Evolutionary conservation across 2,329 filamentous ascomycete genomes (phyloP).

Genomic region (Neobulgaria alba): DNA sequence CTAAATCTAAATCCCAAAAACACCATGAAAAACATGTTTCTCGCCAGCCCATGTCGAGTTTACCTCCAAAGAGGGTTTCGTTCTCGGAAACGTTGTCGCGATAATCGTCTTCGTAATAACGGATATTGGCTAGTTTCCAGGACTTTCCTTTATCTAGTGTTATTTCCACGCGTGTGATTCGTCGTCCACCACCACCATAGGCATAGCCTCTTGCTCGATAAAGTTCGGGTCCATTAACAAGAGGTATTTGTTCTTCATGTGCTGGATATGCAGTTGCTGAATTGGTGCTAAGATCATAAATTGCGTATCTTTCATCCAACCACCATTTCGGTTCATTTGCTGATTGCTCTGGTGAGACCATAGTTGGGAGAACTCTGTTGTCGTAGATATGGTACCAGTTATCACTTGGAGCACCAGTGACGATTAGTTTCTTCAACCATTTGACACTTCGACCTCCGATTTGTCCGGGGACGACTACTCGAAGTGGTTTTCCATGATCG

Average conservation of each 20-base stretch:
- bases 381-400: slow-evolving; percentile 97
- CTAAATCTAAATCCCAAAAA: slow-evolving; percentile 73
- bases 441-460: slow-evolving; percentile 91
- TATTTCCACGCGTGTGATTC: slow-evolving; percentile 74
- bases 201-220: slow-evolving; percentile 76
- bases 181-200: slow-evolving; percentile 78
- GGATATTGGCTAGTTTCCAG: slow-evolving; percentile 69
- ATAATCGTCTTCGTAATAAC: slow-evolving; percentile 82
- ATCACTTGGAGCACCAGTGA: slow-evolving; percentile 72
- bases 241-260: slow-evolving; percentile 59
- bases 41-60: slow-evolving; percentile 71
- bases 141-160: slow-evolving; percentile 74
- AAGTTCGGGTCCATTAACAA: slow-evolving; percentile 38
- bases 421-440: slow-evolving; percentile 75
- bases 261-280: slow-evolving; percentile 73
- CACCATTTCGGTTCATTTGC: slow-evolving; percentile 67
- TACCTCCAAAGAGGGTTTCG: slow-evolving; percentile 64
- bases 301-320: slow-evolving; percentile 84
- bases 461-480: slow-evolving; percentile 79
- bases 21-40: slow-evolving; percentile 87
- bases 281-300: slow-evolving; percentile 86
- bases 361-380: slow-evolving; percentile 82
- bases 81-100: slow-evolving; percentile 49
- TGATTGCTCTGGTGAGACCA: slow-evolving; percentile 72
- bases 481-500: slow-evolving; percentile 78